These are phyloP conservation scores for Collariella sp. DNA, from an alignment of 495 filamentous ascomycete genomes.

Conservation along the genomic window DNA sequence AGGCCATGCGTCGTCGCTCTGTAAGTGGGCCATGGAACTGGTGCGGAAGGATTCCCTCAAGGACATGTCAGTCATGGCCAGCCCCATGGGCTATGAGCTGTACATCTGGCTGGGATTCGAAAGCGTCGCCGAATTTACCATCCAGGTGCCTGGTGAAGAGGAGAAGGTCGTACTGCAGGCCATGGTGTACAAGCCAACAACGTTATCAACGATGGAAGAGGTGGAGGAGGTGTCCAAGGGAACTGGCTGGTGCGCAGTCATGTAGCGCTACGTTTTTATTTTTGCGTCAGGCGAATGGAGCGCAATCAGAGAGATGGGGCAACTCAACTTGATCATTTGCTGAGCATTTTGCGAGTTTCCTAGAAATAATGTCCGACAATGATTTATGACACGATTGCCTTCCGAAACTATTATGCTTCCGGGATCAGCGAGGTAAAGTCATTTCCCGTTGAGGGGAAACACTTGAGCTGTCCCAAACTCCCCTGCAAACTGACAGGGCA, in stretches of 20 bases:
- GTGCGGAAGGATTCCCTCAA: constrained; percentile 14
- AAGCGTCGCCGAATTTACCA: constrained; percentile 15
- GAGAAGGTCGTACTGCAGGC: constrained; percentile 29
- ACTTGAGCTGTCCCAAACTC: too few relatives aligned
- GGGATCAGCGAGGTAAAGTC: too few relatives aligned
- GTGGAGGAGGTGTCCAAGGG: not conserved
- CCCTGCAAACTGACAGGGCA: too few relatives aligned
- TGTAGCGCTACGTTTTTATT: not conserved
- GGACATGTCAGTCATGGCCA: constrained; percentile 28
- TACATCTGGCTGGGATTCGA: constrained; percentile 26
- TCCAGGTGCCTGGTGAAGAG: constrained; percentile 27
- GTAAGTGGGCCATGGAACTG: constrained; percentile 27
- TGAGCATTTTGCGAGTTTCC: too few relatives aligned
- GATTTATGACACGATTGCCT: too few relatives aligned
- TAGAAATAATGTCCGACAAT: too few relatives aligned
- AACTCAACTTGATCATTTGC: too few relatives aligned
- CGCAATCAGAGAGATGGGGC: not conserved
- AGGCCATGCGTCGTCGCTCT: constrained; percentile 27
- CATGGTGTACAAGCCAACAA: constrained; percentile 24
- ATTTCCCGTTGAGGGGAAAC: too few relatives aligned
- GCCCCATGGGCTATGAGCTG: constrained; percentile 31
- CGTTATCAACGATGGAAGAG: not conserved
- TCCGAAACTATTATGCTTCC: too few relatives aligned
- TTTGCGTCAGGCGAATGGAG: too few relatives aligned
- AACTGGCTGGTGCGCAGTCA: not conserved